These are phyloP conservation scores for Penicillium dipodomyicola DNA, from an alignment of 495 filamentous ascomycete species.

Conservation along the genomic window DNA sequence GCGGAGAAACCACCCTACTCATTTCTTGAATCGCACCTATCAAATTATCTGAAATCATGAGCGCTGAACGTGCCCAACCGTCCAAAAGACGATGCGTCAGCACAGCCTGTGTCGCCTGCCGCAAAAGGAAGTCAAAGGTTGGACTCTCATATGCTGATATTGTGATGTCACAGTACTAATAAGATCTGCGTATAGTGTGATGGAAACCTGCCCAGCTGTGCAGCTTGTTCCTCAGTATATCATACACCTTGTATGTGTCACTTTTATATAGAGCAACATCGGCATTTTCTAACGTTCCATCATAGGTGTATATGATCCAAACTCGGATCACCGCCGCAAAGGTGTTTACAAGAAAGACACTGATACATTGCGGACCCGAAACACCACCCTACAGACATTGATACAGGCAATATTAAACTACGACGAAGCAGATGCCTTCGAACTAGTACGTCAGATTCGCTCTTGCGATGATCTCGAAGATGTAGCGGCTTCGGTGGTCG, in stretches of 20 bases:
- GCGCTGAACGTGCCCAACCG: slow-evolving; percentile 33
- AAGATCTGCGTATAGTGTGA: slow-evolving; percentile 61
- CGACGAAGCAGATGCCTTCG: slow-evolving; percentile 75
- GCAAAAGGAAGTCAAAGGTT: slow-evolving; percentile 85
- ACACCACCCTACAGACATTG: slow-evolving; percentile 85
- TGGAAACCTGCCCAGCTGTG: slow-evolving; percentile 86
- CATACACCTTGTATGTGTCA: slow-evolving; percentile 60
- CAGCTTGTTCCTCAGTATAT: slow-evolving; percentile 93
- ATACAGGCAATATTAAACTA: slow-evolving; percentile 89
- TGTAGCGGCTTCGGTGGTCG: slow-evolving; percentile 77
- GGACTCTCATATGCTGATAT: background rate
- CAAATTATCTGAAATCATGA: slow-evolving; percentile 24
- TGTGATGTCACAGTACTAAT: slow-evolving; percentile 17
- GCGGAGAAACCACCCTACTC: slow-evolving; percentile 25
- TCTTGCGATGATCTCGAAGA: slow-evolving; percentile 88
- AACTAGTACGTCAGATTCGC: slow-evolving; percentile 80
- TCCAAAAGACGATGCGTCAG: slow-evolving; percentile 86
- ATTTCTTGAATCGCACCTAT: slow-evolving; percentile 14
- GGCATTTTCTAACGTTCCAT: background rate
- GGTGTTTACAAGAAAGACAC: slow-evolving; percentile 96
- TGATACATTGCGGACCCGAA: slow-evolving; percentile 81
- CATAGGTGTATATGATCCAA: slow-evolving; percentile 83
- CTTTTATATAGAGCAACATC: background rate
- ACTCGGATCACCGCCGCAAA: slow-evolving; percentile 91
- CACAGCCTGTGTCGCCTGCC: slow-evolving; percentile 89